Evolutionary conservation across 2,329 filamentous ascomycete species (phyloP).

Genomic region (Alternaria arborescens): DNA sequence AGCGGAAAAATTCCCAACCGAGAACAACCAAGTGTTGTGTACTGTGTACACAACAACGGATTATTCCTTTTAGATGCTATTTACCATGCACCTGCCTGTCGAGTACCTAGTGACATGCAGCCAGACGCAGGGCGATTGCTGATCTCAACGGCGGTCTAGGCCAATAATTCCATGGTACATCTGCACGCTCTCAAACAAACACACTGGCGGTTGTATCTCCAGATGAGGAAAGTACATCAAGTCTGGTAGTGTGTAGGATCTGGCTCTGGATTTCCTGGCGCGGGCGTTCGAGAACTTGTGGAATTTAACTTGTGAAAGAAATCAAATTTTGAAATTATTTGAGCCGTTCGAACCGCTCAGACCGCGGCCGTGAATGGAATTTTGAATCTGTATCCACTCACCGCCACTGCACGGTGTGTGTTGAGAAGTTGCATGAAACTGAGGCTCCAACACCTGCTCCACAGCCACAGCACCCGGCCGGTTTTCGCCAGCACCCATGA

Average conservation of each 20-base stretch:
- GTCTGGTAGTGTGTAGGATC: not conserved
- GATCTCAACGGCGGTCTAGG: slow-evolving; percentile 12
- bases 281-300: not conserved
- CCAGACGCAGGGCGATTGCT: slow-evolving; percentile 4
- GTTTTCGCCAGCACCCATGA: slow-evolving; percentile 17
- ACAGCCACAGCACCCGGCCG: slow-evolving; percentile 21
- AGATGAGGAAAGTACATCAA: slow-evolving; percentile 6
- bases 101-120: not conserved
- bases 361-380: slow-evolving; percentile 1
- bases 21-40: not conserved
- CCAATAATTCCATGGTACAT: slow-evolving; percentile 4
- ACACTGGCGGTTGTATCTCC: slow-evolving; percentile 8
- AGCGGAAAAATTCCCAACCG: slow-evolving; percentile 3
- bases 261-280: not conserved
- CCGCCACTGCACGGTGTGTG: slow-evolving; percentile 1
- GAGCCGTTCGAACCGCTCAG: not conserved
- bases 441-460: slow-evolving; percentile 17
- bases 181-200: not conserved
- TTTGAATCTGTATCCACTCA: slow-evolving; percentile 1
- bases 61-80: not conserved
- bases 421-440: not conserved
- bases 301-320: not conserved
- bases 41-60: not conserved
- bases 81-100: not conserved
- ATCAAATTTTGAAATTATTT: not conserved